phyloP scores from a whole-genome alignment of 2,329 filamentous ascomycete species.

The Diaporthe ampelina region DNA sequence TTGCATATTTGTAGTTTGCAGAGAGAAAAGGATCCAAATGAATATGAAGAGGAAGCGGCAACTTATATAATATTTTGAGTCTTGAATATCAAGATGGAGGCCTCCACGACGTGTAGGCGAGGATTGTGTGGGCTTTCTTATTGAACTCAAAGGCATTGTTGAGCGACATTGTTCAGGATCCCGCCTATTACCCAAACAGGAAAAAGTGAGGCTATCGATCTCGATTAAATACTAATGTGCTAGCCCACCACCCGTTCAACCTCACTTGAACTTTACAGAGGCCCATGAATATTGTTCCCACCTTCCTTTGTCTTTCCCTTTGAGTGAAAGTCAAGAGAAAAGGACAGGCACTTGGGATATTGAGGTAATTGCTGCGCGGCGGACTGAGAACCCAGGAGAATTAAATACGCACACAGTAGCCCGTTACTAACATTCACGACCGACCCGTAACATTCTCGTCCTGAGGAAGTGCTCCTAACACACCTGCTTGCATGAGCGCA shows the following conservation, averaged over 20 bases:
- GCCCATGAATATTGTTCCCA: rapidly evolving
- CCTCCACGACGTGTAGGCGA: too few relatives aligned
- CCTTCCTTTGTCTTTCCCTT: not conserved
- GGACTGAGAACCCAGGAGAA: not conserved
- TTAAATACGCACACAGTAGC: not conserved
- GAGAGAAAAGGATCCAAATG: not conserved
- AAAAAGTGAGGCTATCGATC: not conserved
- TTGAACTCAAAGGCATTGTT: not conserved
- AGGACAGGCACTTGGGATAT: too few relatives aligned
- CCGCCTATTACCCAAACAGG: not conserved
- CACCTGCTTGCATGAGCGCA: too few relatives aligned
- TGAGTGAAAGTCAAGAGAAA: not conserved
- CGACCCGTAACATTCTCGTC: too few relatives aligned
- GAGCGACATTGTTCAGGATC: not conserved
- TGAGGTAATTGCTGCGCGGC: rapidly evolving
- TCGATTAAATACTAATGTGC: not conserved
- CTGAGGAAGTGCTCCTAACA: too few relatives aligned
- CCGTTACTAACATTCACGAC: too few relatives aligned
- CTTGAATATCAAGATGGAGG: not conserved
- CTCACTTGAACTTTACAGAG: not conserved
- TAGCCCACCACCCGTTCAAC: too few relatives aligned
- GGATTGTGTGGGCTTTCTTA: too few relatives aligned
- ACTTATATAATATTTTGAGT: not conserved
- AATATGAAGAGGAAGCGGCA: too few relatives aligned
- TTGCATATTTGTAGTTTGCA: not conserved